Base-by-base conservation (phyloP, 2,329 filamentous ascomycete genomes). In the Colletotrichum cereale region DNA sequence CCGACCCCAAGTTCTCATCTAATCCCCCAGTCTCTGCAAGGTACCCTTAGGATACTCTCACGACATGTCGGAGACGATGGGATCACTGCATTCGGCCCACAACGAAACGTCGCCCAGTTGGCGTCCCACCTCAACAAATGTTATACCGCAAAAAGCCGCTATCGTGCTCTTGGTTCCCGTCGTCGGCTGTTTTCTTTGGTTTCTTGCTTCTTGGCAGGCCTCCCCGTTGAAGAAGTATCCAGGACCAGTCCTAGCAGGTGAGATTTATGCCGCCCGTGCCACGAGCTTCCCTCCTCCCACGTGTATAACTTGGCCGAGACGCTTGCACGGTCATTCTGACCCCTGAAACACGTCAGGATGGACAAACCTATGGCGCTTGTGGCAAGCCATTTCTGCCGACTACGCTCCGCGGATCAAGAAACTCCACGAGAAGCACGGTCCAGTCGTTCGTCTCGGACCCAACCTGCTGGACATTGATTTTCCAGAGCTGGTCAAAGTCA, bases 161-260 rank as follows among this genome's bases (percentile, higher is more conserved):
- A 44, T 62, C 31, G 5, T 48, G 1, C 42, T 70, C 4, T n/a
- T 62, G 1, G 34, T 57, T 14, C 57, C 70, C 1, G 26, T 44
- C 8, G 3, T 55, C 26, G 31, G 40, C 16, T 38, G 24, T 50
- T 62, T 62, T 24, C 11, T 66, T 14, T 73, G 67, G 62, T 61
- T 60, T 18, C 24, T 71, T 18, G 40, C 62, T 14, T 64, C 58
- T 6, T 67, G 57, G 52, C 55, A 56, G 10, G 53, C 48, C 0
- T 77, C 75, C 56, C 80, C 76, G 0, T 64, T 81, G 48, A 78
- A 72, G 55, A 78, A 74, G 8, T 81, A 78, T 65, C 79, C 79
- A 2, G 80, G 80, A 3, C 80, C 79, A 1, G 74, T 76, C 31
- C 71, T 80, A 16, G 79, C 79, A 34, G 75, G 78, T 79, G 66